Percentiles rank a stretch among this genome's conserved stretches.
Evolutionary conservation across 192 early-diverging fungal genomes (phyloP).

Genomic region (Backusella circina): DNA sequence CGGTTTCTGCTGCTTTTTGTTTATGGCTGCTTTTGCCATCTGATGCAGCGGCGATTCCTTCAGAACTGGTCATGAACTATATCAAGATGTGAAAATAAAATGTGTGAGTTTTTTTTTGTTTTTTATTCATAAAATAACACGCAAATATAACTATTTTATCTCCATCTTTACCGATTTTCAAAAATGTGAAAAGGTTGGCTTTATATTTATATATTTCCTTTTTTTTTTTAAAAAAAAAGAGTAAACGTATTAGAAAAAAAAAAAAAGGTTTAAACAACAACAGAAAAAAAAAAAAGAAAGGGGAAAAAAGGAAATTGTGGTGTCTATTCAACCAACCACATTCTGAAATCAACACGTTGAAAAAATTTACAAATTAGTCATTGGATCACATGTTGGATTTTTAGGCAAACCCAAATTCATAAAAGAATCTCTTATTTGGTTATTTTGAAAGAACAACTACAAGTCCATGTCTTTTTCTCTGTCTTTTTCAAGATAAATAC

Average conservation of each 20-base stretch:
- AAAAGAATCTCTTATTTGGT: too few species aligned
- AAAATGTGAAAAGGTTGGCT: background rate
- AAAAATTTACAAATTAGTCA: background rate
- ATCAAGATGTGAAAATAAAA: background rate
- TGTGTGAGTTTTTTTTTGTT: too few species aligned
- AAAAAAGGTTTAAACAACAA: background rate
- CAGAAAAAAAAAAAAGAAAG: background rate
- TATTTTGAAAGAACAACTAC: too few species aligned
- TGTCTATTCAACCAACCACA: background rate
- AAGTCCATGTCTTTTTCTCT: too few species aligned
- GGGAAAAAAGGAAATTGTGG: background rate
- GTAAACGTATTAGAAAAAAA: background rate
- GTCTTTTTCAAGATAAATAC: too few species aligned
- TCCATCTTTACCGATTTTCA: background rate
- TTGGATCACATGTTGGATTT: background rate
- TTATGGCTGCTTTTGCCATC: background rate
- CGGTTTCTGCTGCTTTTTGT: background rate
- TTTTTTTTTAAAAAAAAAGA: background rate
- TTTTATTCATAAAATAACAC: background rate
- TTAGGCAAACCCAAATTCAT: background rate
- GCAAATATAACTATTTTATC: background rate
- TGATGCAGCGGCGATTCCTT: background rate
- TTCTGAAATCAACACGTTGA: background rate
- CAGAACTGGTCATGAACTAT: constrained; percentile 4
- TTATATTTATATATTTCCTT: background rate